phyloP scores from a whole-genome alignment of 169 alveolate species.

The Plasmodium gaboni region DNA sequence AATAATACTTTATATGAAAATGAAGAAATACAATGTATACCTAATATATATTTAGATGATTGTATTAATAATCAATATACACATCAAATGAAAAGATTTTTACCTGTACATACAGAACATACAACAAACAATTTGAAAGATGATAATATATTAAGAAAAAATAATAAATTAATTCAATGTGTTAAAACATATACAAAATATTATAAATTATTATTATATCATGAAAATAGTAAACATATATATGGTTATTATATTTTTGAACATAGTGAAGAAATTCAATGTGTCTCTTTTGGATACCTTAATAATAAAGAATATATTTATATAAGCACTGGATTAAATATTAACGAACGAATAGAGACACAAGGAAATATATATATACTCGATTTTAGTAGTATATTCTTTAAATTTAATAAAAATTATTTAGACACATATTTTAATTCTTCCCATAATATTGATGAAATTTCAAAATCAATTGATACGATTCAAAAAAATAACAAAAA shows the following conservation, averaged over 20 bases:
- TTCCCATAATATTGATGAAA: neutral
- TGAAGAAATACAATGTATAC: constrained; percentile 47
- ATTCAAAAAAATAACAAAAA: neutral
- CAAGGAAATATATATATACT: constrained; percentile 60
- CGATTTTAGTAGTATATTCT: constrained; percentile 28
- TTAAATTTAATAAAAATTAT: neutral
- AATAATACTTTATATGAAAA: constrained; percentile 23
- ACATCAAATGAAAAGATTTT: constrained; percentile 36
- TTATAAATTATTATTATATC: constrained; percentile 26
- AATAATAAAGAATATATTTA: constrained; percentile 36
- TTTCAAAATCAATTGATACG: neutral
- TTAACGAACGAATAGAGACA: constrained; percentile 45
- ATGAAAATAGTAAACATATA: constrained; percentile 24
- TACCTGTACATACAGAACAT: neutral
- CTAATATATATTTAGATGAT: constrained; percentile 27
- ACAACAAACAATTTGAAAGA: neutral
- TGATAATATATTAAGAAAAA: constrained; percentile 7
- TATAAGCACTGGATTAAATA: constrained; percentile 35
- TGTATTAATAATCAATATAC: constrained; percentile 63
- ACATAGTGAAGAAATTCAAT: constrained; percentile 48
- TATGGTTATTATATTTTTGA: constrained; percentile 61
- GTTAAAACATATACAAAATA: constrained; percentile 40
- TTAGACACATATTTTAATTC: neutral
- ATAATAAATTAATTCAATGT: constrained; percentile 17
- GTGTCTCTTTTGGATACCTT: constrained; percentile 38